Conservation (phyloP, 306 rosid genomes). For the Rosa chinensis region DNA sequence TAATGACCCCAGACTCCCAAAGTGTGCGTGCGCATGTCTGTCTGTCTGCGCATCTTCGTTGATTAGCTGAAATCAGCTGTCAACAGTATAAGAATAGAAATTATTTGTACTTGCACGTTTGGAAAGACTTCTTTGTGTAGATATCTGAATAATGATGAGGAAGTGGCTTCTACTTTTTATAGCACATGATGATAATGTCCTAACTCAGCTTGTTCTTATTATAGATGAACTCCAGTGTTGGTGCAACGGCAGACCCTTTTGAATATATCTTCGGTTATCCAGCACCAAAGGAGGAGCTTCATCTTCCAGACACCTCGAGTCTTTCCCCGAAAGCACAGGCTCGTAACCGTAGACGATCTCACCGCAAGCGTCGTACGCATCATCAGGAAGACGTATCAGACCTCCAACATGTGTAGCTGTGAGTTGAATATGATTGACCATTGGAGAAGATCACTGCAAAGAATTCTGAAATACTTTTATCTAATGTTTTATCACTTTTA, state of each 20-base stretch:
- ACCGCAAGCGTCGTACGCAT: conserved; percentile 60
- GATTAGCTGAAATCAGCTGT: background rate
- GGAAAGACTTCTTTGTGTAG: background rate
- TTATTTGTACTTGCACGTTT: background rate
- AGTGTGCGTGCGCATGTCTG: background rate
- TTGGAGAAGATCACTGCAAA: background rate
- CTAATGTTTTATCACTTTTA: background rate
- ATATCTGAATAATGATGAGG: background rate
- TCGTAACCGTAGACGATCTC: conserved; percentile 57
- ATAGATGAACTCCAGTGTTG: conserved; percentile 45
- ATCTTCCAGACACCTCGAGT: conserved; percentile 32
- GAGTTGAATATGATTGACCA: conserved; percentile 26
- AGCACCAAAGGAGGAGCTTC: conserved; percentile 48
- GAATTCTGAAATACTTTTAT: background rate
- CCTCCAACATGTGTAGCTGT: conserved; percentile 22
- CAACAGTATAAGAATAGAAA: background rate
- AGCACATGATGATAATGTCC: background rate
- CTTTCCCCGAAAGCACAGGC: conserved; percentile 36
- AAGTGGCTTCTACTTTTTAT: background rate
- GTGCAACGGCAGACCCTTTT: conserved; percentile 53
- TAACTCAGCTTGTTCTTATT: conserved; percentile 6
- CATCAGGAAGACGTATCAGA: conserved; percentile 35
- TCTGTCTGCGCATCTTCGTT: background rate
- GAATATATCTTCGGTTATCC: conserved; percentile 61
- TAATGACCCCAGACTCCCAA: background rate